Base-by-base conservation (phyloP, 2,329 filamentous ascomycete species). In the Xylariaceae sp. region DNA sequence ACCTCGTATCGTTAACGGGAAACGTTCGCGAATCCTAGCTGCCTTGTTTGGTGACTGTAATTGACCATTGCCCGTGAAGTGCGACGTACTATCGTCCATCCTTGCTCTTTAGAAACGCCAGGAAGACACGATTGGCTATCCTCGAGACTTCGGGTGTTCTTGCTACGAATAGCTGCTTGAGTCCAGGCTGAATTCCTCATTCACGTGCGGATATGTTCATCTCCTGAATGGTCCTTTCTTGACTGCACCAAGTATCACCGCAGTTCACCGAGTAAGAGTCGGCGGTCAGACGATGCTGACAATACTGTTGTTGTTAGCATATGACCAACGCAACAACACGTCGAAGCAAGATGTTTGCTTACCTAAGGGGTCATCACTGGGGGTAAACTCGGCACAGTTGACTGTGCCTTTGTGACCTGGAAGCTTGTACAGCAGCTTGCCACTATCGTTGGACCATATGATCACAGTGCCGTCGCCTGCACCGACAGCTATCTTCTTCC, bases 341-440 rank as follows among this genome's bases (percentile, higher is more conserved):
- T 2, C 17, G 37, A 12, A 41, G 12, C 28, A 30, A 18, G n/a
- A n/a, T n/a, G n/a, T n/a, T n/a, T 12, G 81, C 88, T 82, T 76
- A 95, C 90, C 78, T 47, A 96, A 86, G 16, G 89, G 89, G 55
- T 96, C 89, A 46, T 85, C 80, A 30, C 79, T 78, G 4, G 91
- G 89, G 37, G 88, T 85, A 61, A 98, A 94, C 53, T 94, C 85
- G 41, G 91, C 91, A 62, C 91, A 89, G 62, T 97, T 98, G 38
- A 97, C 93, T 0, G 87, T 88, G 26, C 91, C 93, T 66, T 89
- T 93, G 64, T 98, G 93, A 1, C 93, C 93, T 1, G 93, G 93
- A 39, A 98, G 74, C 67, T 97, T 97, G 67, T 96, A 94, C 49
- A 95, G 65, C 54, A 98, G 72, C 69, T 94, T 97, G 44, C 87